These are phyloP conservation scores for Chlorella vulgaris DNA, from an alignment of 139 green algal species.

Conservation along the genomic window DNA sequence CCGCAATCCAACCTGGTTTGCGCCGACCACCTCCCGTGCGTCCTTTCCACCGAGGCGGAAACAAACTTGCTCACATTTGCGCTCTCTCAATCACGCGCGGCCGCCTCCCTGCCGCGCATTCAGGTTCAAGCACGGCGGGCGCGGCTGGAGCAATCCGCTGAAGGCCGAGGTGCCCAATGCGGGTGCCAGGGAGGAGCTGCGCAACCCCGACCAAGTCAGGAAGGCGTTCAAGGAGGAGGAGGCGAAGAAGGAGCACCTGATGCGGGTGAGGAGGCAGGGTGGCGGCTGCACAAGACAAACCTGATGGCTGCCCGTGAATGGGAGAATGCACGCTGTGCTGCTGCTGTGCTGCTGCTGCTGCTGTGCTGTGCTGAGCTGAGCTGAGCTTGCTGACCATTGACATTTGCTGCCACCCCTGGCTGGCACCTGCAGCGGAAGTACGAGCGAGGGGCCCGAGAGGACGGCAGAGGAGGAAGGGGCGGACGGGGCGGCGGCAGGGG, in stretches of 20 bases:
- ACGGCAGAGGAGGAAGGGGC: background rate
- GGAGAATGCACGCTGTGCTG: background rate
- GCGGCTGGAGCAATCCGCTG: constrained; percentile 60
- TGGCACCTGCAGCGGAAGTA: background rate
- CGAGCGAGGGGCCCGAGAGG: constrained; percentile 3
- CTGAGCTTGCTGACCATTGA: background rate
- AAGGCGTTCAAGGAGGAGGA: constrained; percentile 39
- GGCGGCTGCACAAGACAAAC: background rate
- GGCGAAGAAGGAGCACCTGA: constrained; percentile 37
- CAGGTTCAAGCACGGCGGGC: constrained; percentile 59
- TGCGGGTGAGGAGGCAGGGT: background rate
- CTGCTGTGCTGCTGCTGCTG: background rate
- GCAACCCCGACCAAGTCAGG: constrained; percentile 39
- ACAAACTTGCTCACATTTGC: too few relatives aligned
- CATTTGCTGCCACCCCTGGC: background rate
- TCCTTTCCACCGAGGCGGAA: too few relatives aligned
- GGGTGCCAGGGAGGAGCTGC: constrained; percentile 30
- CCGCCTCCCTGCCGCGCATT: background rate
- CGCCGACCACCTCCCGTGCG: too few relatives aligned
- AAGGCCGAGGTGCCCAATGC: constrained; percentile 28
- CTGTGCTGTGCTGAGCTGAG: too few relatives aligned
- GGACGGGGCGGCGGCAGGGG: background rate
- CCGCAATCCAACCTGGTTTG: too few relatives aligned
- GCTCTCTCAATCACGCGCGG: too few relatives aligned
- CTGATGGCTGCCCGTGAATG: background rate